Conservation (phyloP, 805 yeast genomes). For the Scheffersomyces stipitis region DNA sequence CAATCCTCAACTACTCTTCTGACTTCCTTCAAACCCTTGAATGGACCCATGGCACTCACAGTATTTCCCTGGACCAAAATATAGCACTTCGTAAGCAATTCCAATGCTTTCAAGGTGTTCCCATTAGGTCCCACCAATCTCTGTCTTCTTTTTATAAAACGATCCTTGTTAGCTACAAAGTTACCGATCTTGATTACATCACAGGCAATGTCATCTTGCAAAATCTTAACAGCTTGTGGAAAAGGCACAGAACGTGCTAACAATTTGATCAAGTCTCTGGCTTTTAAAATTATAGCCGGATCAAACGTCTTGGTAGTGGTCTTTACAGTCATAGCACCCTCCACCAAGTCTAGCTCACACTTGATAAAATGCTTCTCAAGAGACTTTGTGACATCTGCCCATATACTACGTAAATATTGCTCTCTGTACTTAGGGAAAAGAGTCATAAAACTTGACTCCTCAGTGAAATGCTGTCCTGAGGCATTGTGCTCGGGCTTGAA, state of each 20-base stretch:
- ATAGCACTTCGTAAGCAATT: conserved; percentile 91
- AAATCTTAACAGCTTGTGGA: conserved; percentile 90
- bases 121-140: conserved; percentile 96
- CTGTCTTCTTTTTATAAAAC: conserved; percentile 94
- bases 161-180: conserved; percentile 83
- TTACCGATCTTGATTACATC: conserved; percentile 95
- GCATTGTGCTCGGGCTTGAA: conserved; percentile 88
- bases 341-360: conserved; percentile 87
- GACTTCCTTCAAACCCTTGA: conserved; percentile 85
- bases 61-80: conserved; percentile 97
- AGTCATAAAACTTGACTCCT: conserved; percentile 93
- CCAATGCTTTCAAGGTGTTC: conserved; percentile 93
- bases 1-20: conserved; percentile 97
- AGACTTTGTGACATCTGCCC: conserved; percentile 90
- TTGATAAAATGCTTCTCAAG: conserved; percentile 71
- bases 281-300: conserved; percentile 90
- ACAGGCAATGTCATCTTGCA: conserved; percentile 91
- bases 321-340: conserved; percentile 95
- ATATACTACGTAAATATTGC: conserved; percentile 78
- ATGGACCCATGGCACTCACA: conserved; percentile 96
- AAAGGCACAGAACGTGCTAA: conserved; percentile 95
- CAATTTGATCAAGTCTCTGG: conserved; percentile 90
- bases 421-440: conserved; percentile 97
- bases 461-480: conserved; percentile 87
- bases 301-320: conserved; percentile 95